Evolutionary conservation across 805 yeast genomes (phyloP).

Genomic region (Alloascoidea hylecoeti): DNA sequence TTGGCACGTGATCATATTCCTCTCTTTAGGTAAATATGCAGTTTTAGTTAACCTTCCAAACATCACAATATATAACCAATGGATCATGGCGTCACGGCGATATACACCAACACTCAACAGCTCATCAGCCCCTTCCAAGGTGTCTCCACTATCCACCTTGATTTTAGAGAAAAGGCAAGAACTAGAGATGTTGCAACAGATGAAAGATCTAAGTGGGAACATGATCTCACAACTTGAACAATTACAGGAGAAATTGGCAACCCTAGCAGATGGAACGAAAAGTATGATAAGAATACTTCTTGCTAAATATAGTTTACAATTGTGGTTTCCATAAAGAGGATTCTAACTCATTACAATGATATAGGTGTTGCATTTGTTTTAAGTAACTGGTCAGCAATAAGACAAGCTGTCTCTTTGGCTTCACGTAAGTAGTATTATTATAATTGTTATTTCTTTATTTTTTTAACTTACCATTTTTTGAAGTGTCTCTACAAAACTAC

Average conservation of each 20-base stretch:
- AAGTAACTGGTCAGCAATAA: conserved; percentile 51
- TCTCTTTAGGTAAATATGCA: too few species aligned
- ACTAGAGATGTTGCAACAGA: conserved; percentile 30
- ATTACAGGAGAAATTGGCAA: conserved; percentile 31
- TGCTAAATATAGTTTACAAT: conserved; percentile 6
- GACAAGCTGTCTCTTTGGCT: conserved; percentile 48
- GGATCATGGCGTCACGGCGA: conserved; percentile 1
- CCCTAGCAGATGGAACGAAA: conserved; percentile 41
- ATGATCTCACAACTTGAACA: conserved; percentile 32
- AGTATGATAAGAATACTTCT: conserved; percentile 10
- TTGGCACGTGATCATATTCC: too few species aligned
- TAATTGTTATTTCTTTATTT: conserved; percentile 2
- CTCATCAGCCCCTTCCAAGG: background rate
- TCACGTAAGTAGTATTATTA: conserved; percentile 13
- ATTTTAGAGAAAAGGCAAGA: conserved; percentile 33
- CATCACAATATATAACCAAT: too few species aligned
- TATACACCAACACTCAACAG: background rate
- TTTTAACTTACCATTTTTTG: background rate
- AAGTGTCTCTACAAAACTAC: conserved; percentile 26
- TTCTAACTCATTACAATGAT: too few species aligned
- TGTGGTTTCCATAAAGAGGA: too few species aligned
- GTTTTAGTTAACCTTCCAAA: too few species aligned
- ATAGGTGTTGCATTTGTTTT: conserved; percentile 39
- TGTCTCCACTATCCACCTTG: conserved; percentile 15
- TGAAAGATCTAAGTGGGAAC: conserved; percentile 28